Conservation (phyloP, 179 eudicot species). For the Silene vulgaris region DNA sequence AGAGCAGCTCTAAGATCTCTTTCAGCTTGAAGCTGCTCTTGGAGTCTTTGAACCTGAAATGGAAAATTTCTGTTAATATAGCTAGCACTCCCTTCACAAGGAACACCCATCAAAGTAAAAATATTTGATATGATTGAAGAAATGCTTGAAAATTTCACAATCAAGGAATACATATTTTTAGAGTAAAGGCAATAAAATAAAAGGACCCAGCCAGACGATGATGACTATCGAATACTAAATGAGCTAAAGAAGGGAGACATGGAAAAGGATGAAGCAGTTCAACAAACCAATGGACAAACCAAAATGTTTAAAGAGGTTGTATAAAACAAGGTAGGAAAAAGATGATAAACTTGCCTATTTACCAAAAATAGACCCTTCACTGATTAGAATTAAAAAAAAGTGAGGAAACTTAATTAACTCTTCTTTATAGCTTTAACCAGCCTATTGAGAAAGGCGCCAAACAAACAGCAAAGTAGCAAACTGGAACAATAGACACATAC, state of each 20-base stretch:
- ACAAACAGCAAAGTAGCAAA: slow-evolving; percentile 7
- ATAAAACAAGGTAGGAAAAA: slow-evolving; percentile 6
- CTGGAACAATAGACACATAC: slow-evolving; percentile 32
- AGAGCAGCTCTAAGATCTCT: slow-evolving; percentile 95
- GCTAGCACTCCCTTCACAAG: slow-evolving; percentile 3
- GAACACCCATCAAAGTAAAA: slow-evolving; percentile 4
- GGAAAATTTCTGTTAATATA: slow-evolving; percentile 10
- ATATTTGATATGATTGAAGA: not conserved
- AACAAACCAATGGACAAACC: not conserved
- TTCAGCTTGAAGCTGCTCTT: slow-evolving; percentile 98
- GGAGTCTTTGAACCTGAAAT: slow-evolving; percentile 83
- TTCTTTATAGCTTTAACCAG: not conserved
- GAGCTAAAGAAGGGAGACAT: not conserved
- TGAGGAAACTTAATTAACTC: not conserved
- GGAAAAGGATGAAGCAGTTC: not conserved
- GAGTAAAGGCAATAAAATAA: not conserved
- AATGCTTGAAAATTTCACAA: not conserved
- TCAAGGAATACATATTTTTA: not conserved
- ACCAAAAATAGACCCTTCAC: slow-evolving; percentile 9
- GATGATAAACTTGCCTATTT: too few relatives aligned
- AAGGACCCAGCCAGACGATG: not conserved
- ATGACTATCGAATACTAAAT: not conserved
- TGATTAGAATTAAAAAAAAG: not conserved
- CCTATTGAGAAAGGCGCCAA: not conserved
- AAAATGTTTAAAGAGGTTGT: slow-evolving; percentile 5